Conservation (phyloP, 1,284 basidiomycete species). For the Vanrija pseudolonga region DNA sequence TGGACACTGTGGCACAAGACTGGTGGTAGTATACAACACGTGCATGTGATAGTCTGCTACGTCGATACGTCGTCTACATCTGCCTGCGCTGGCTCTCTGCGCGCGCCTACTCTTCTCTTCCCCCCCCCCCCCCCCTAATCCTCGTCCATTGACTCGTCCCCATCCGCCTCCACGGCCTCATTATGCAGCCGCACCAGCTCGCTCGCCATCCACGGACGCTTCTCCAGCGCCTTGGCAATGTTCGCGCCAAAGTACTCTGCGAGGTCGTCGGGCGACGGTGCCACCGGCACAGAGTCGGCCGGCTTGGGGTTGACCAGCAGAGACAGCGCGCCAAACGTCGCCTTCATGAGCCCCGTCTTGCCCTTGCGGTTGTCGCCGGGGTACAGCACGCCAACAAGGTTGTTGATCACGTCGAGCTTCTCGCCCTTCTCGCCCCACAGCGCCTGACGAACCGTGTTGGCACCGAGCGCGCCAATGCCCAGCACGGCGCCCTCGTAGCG, state of each 20-base stretch:
- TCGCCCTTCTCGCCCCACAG: slow-evolving; percentile 50
- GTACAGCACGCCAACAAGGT: slow-evolving; percentile 32
- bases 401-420: slow-evolving; percentile 26
- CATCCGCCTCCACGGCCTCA: slow-evolving; percentile 2
- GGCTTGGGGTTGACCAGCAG: slow-evolving; percentile 19
- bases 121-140: not conserved
- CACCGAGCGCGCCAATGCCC: slow-evolving; percentile 75
- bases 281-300: slow-evolving; percentile 12
- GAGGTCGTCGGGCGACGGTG: slow-evolving; percentile 16
- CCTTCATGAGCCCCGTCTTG: slow-evolving; percentile 33
- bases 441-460: slow-evolving; percentile 73
- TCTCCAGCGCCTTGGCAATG: slow-evolving; percentile 28
- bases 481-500: slow-evolving; percentile 81
- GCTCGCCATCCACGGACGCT: slow-evolving; percentile 33
- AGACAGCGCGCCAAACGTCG: slow-evolving; percentile 21
- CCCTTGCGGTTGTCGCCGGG: slow-evolving; percentile 24
- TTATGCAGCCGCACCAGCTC: slow-evolving; percentile 24
- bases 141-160: not conserved
- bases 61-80: too few species aligned
- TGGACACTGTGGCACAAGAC: too few species aligned
- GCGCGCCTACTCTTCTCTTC: too few species aligned
- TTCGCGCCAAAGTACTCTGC: slow-evolving; percentile 28
- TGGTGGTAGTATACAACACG: too few species aligned
- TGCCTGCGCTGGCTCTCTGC: too few species aligned
- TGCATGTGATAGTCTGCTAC: too few species aligned